phyloP scores from a whole-genome alignment of 345 rosid species.

The Brassica nigra region DNA sequence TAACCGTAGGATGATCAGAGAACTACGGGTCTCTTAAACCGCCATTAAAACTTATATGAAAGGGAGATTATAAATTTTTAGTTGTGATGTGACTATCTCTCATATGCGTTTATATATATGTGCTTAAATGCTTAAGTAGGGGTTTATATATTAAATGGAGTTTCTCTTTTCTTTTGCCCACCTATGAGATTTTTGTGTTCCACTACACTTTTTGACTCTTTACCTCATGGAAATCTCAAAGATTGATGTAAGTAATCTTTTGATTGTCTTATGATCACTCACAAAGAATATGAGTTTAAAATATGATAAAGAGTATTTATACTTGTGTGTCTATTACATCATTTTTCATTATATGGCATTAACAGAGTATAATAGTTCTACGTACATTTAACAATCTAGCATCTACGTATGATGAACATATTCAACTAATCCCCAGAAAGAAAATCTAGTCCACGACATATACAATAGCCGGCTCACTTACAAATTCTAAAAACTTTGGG shows the following conservation, averaged over 20 bases:
- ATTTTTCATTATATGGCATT: neutral
- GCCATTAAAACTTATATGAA: conserved; percentile 38
- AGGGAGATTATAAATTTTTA: conserved; percentile 17
- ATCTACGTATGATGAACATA: neutral
- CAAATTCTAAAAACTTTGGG: neutral
- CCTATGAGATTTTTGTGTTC: conserved; percentile 32
- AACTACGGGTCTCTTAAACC: conserved; percentile 52
- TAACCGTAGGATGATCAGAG: conserved; percentile 54
- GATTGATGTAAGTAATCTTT: conserved; percentile 25
- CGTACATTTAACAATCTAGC: neutral
- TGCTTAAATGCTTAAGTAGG: neutral
- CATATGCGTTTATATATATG: conserved; percentile 28
- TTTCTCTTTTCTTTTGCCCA: conserved; percentile 21
- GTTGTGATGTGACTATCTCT: conserved; percentile 49
- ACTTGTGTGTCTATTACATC: neutral
- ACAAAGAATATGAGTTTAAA: conserved; percentile 14
- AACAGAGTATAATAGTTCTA: neutral
- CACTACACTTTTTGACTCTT: conserved; percentile 41
- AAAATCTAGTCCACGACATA: neutral
- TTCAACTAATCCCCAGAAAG: neutral
- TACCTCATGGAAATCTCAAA: conserved; percentile 41
- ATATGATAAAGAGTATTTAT: neutral
- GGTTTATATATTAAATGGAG: conserved; percentile 16
- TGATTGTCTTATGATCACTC: conserved; percentile 34
- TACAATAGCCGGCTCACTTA: neutral